Evolutionary conservation across 768 basidiomycete genomes (phyloP), one percentile per base, ranked within the genome.

Genomic region (Hericium coralloides): DNA sequence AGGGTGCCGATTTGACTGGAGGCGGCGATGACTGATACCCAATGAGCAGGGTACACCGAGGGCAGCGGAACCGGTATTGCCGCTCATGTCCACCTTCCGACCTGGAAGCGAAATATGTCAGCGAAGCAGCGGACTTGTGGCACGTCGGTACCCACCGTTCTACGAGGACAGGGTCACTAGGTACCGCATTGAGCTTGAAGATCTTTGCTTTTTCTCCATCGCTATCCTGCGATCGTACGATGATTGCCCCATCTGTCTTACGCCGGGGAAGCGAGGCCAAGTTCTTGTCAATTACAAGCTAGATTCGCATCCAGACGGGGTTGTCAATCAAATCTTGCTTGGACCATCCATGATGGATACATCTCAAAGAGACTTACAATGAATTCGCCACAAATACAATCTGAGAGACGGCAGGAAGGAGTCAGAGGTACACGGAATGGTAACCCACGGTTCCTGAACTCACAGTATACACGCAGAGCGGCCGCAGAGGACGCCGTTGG

Each of bases 381-480:
- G 64, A 90, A 91, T 70, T 92, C 89, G 68, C 90, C 89, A 69
- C 90, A 92, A 58, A 92, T 84, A 66, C 89, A 92, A 69, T 92
- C 89, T 91, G 57, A 58, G 52, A 50, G 61, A 31, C 8, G 53
- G 51, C 38, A 9, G 39, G 22, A 31, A 39, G 50, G 60, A 63
- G 55, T 55, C 53, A 45, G 17, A 41, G 56, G 49, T 52, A 47
- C 45, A 31, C 2, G 4, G 31, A 31, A 9, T 31, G 31, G 31
- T 31, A 31, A 31, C 7, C 2, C 31, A 9, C 31, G 31, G 10
- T 31, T 6, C 31, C 31, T 31, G 31, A 8, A 60, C 84, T 70
- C 69, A 90, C 89, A 92, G 68, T 92, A 92, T 53, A 91, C 87
- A 69, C 84, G 84, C 58, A 92, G 76, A 45, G 87, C 79, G 52